phyloP scores from a whole-genome alignment of 2,329 filamentous ascomycete species.

The Calonectria naviculata region DNA sequence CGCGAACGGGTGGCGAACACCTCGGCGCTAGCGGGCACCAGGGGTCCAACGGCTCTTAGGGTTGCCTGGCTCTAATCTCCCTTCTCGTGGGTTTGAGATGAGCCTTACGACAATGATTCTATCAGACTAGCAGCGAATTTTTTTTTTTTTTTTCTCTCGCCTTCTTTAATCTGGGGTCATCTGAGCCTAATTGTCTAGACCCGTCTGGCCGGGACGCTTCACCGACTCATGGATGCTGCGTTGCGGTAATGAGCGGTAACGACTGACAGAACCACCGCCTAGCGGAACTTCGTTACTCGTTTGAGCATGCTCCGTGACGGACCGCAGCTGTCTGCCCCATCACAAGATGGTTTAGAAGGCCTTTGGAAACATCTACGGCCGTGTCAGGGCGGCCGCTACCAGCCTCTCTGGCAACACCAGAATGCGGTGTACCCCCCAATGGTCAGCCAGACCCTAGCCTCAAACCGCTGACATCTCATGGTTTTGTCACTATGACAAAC shows the following conservation, averaged over 20 bases:
- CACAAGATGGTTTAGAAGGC: background rate
- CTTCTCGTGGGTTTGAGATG: background rate
- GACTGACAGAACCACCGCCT: constrained; percentile 19
- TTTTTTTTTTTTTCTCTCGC: too few species aligned
- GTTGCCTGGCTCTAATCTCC: constrained; percentile 20
- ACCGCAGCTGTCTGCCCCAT: constrained; percentile 13
- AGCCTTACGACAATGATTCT: constrained; percentile 13
- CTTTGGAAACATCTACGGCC: constrained; percentile 1
- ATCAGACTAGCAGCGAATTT: constrained; percentile 28
- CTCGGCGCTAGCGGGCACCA: constrained; percentile 36
- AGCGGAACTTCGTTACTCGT: constrained; percentile 3
- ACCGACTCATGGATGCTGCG: constrained; percentile 32
- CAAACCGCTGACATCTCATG: background rate
- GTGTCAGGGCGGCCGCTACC: constrained; percentile 4
- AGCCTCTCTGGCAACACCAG: background rate
- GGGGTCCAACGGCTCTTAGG: constrained; percentile 37
- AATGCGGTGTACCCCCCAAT: background rate
- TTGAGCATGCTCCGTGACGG: constrained; percentile 24
- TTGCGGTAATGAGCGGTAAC: constrained; percentile 35
- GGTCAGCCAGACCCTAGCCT: constrained; percentile 3
- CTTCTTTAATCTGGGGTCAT: constrained; percentile 33
- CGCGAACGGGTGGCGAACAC: constrained; percentile 37
- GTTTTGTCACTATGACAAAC: constrained; percentile 8
- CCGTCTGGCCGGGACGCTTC: constrained; percentile 21
- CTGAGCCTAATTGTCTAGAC: constrained; percentile 5